Base-by-base conservation (phyloP, 2,329 filamentous ascomycete species). In the Neofusicoccum parvum region DNA sequence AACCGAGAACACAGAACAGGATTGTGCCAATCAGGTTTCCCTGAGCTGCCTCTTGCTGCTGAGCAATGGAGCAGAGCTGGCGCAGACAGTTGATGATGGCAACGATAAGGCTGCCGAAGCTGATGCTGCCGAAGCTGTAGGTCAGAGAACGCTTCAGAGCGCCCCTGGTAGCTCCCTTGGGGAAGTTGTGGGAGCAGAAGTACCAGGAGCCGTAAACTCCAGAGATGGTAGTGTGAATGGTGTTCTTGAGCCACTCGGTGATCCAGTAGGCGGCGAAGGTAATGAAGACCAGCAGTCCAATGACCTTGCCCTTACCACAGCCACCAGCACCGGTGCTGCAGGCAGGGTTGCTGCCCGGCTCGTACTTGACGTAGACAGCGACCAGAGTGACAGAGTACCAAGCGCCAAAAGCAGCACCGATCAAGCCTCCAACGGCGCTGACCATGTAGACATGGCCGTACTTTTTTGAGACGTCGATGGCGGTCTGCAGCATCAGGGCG, bases 191-290 rank as follows among this genome's bases (percentile, higher is more conserved):
- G 7, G 83, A 79, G 69, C 87, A 90, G 76, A 96, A 97, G 80
- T 96, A 98, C 94, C 94, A 98, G 0, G 90, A 90, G 1, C 91
- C 92, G 70, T 95, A 96, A 1, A 96, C 88, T 1, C 93, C 92
- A 0, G 92, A 90, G 66, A 96, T 89, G 27, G 87, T 92, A 2
- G 89, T 89, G 75, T 96, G 91, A 56, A 95, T 90, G 0, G 90
- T 91, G 78, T 94, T 95, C 81, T 96, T 96, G 71, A 96, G 80
- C 84, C 90, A 92, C 78, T 98, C 94, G 1, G 91, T 90, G 69
- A 97, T 89, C 94, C 94, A 98, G 80, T 96, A 97, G 79, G 89
- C 92, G 62, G 93, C 90, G 72, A 98, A 97, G 0, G 93, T 96
- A 70, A 93, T 86, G 75, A 96, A 97, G 17, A 90, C 91, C 5